Conservation (phyloP, 345 rosid species). For the Brassica incana region DNA sequence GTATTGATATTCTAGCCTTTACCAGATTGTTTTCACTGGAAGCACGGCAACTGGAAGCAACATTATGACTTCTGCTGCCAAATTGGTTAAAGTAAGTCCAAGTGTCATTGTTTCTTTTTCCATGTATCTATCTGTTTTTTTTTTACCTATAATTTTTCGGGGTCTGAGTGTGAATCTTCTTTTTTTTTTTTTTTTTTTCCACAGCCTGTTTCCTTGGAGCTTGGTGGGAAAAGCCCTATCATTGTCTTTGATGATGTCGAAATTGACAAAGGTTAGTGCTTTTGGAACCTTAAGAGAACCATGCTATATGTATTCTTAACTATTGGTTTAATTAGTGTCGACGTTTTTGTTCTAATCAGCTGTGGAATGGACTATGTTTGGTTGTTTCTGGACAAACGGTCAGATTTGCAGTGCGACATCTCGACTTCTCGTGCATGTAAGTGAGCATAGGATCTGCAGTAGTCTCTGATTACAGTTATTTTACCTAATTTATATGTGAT, state of each 20-base stretch:
- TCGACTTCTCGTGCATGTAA: constrained; percentile 85
- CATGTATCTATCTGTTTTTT: constrained; percentile 14
- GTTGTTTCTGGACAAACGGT: constrained; percentile 49
- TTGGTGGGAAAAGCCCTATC: constrained; percentile 91
- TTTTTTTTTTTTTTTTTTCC: constrained; percentile 6
- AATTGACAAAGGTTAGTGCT: constrained; percentile 71
- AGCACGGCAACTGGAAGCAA: constrained; percentile 86
- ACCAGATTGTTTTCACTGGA: constrained; percentile 92
- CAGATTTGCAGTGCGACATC: constrained; percentile 99
- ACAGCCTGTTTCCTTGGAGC: constrained; percentile 94
- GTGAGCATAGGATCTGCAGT: constrained; percentile 35
- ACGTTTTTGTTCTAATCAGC: constrained; percentile 49
- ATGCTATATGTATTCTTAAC: background rate
- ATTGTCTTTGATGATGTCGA: constrained; percentile 92
- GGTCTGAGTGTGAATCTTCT: constrained; percentile 17
- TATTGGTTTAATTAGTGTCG: constrained; percentile 9
- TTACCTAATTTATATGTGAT: background rate
- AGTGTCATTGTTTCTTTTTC: constrained; percentile 21
- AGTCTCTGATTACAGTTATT: constrained; percentile 1
- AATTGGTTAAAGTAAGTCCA: constrained; percentile 68
- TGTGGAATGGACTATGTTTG: constrained; percentile 37
- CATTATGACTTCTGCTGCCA: constrained; percentile 83
- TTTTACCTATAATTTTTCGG: constrained; percentile 1
- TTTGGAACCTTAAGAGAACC: constrained; percentile 17
- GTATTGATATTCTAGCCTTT: constrained; percentile 21